Conservation (phyloP, 345 rosid species). For the Sonneratia caseolaris region DNA sequence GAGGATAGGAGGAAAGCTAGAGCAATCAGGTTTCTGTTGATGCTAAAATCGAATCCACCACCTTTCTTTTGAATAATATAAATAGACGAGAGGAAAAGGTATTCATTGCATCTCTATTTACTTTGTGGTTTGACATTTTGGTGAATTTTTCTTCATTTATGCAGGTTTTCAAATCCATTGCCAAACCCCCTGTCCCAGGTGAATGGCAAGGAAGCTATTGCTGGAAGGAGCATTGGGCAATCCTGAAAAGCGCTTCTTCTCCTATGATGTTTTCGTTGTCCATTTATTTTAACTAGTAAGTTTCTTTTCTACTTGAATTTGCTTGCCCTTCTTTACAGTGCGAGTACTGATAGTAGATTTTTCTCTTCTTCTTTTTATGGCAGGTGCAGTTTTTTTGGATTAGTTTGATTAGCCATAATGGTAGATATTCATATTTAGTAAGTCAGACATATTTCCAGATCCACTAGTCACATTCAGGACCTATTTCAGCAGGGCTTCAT, state of each 20-base stretch:
- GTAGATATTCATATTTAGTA: background rate
- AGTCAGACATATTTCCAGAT: background rate
- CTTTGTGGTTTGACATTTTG: background rate
- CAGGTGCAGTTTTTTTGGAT: conserved; percentile 54
- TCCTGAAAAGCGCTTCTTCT: conserved; percentile 26
- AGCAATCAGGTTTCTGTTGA: conserved; percentile 47
- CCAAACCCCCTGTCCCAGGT: conserved; percentile 34
- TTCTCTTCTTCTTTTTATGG: conserved; percentile 13
- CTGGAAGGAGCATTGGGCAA: conserved; percentile 52
- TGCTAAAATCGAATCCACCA: conserved; percentile 6
- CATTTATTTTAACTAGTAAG: conserved; percentile 29
- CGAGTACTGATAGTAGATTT: conserved; percentile 1
- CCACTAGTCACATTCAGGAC: background rate
- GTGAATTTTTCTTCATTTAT: background rate
- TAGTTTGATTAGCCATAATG: conserved; percentile 23
- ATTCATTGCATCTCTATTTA: background rate
- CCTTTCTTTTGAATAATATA: background rate
- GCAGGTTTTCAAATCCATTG: conserved; percentile 56
- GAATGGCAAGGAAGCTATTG: conserved; percentile 46
- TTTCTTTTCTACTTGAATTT: background rate
- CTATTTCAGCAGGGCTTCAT: conserved; percentile 8
- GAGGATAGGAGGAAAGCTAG: conserved; percentile 80
- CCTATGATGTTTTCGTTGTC: conserved; percentile 9
- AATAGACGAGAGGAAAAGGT: background rate
- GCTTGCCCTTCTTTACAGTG: background rate